Evolutionary conservation across 164 flowering plant species (phyloP).

Genomic region (Santalum album): DNA sequence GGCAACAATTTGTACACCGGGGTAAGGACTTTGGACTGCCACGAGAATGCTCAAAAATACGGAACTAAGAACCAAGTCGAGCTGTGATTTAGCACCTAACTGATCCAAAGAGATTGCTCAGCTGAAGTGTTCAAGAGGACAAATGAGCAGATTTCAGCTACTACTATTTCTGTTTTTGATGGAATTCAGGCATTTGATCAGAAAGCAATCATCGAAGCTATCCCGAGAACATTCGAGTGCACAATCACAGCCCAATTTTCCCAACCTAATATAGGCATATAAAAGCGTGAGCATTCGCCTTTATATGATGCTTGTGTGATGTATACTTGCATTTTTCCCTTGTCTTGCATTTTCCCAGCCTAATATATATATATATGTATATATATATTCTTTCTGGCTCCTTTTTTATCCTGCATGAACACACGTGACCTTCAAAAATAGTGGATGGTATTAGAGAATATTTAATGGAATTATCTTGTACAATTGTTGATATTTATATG

Average conservation of each 20-base stretch:
- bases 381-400: too few species aligned
- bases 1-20: slow-evolving; percentile 25
- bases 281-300: too few species aligned
- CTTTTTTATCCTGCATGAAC: too few species aligned
- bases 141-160: neutral
- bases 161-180: neutral
- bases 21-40: slow-evolving; percentile 65
- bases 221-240: too few species aligned
- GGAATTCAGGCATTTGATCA: neutral
- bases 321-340: too few species aligned
- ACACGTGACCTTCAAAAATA: too few species aligned
- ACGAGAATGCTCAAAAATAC: slow-evolving; percentile 42
- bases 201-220: neutral
- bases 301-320: too few species aligned
- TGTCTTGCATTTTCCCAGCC: too few species aligned
- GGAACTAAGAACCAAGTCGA: slow-evolving; percentile 9
- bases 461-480: too few species aligned
- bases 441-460: too few species aligned
- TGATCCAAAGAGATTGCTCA: neutral
- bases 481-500: too few species aligned
- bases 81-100: neutral
- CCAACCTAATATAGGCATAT: neutral
- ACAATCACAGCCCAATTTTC: neutral
- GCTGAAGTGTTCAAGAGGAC: neutral
- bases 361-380: too few species aligned